Base-by-base conservation (phyloP, 768 basidiomycete genomes). In the Leccinum rimulosum region DNA sequence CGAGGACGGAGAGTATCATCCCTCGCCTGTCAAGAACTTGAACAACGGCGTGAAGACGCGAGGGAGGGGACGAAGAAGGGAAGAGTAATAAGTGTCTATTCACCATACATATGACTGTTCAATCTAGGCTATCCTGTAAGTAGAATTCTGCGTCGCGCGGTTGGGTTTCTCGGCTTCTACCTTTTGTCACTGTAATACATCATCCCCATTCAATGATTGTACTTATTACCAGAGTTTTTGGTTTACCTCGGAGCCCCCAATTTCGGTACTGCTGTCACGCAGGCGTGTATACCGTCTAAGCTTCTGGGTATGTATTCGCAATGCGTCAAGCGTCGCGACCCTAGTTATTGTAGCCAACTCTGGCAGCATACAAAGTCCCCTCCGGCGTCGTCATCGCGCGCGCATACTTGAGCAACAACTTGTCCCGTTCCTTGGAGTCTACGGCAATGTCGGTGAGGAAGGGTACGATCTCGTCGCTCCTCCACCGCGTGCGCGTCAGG, bases 341-440 rank as follows among this genome's bases (percentile, higher is more conserved):
- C 64, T 74, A 85, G 35, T 77, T 79, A 68, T 74, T 83, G 66
- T 86, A 85, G 66, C 84, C 83, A 31, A 80, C 82, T 62, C 89
- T 77, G 1, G 89, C 81, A 1, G 88, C 90, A 72, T 93, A 96
- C 82, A 84, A 90, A 36, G 83, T 71, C 0, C 88, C 88, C 11
- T 83, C 78, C 0, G 79, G 67, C 54, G 90, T 88, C 54, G 87
- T 91, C 47, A 86, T 81, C 3, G 90, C 83, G 50, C 95, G 79
- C 36, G 91, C 91, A 67, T 89, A 91, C 75, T 94, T 98, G 47
- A 93, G 82, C 40, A 97, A 75, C 61, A 96, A 70, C 70, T 88
- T 93, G 70, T 98, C 95, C 43, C 91, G 80, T 68, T 93, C 93
- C 73, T 97, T 96, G 8, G 78, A 75, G 68, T 92, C 86, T n/a